Evolutionary conservation across 768 basidiomycete species (phyloP).

Genomic region (Lactarius pseudohatsudake): DNA sequence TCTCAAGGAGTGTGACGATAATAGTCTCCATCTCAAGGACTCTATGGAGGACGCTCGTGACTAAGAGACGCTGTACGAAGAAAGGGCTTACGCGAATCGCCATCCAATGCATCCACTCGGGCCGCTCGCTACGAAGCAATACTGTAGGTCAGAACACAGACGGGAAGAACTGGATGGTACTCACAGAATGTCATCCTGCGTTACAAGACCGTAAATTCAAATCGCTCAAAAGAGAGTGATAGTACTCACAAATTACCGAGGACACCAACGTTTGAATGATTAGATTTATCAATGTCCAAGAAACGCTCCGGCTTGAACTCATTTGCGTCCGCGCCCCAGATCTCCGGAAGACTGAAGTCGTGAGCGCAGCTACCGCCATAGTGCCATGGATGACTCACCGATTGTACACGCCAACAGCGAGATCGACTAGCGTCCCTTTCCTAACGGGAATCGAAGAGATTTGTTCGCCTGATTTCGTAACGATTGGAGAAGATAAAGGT

Average conservation of each 20-base stretch:
- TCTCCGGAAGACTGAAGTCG: slow-evolving; percentile 6
- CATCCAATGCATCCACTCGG: slow-evolving; percentile 9
- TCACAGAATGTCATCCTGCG: slow-evolving; percentile 13
- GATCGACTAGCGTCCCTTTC: slow-evolving; percentile 11
- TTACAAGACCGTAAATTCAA: neutral
- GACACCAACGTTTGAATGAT: slow-evolving; percentile 3
- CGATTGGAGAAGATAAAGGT: slow-evolving; percentile 24
- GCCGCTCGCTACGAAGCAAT: slow-evolving; percentile 1
- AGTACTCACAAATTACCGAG: slow-evolving; percentile 2
- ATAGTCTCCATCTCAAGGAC: slow-evolving; percentile 11
- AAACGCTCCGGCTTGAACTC: slow-evolving; percentile 13
- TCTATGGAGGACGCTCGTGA: neutral
- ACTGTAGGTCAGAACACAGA: neutral
- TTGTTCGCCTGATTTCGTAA: slow-evolving; percentile 1
- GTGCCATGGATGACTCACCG: neutral
- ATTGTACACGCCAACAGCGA: slow-evolving; percentile 12
- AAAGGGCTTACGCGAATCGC: slow-evolving; percentile 11
- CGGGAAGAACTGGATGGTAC: neutral
- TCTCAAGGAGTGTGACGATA: slow-evolving; percentile 2
- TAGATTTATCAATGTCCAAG: neutral
- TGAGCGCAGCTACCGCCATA: neutral
- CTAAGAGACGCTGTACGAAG: neutral
- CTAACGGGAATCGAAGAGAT: slow-evolving; percentile 10
- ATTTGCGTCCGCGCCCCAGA: slow-evolving; percentile 13
- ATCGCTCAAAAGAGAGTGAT: neutral